A percentile compares a stretch with the other conserved stretches of the same genome.
Conservation (phyloP, 1,139 yeast species). For the Taphrina wiesneri region DNA sequence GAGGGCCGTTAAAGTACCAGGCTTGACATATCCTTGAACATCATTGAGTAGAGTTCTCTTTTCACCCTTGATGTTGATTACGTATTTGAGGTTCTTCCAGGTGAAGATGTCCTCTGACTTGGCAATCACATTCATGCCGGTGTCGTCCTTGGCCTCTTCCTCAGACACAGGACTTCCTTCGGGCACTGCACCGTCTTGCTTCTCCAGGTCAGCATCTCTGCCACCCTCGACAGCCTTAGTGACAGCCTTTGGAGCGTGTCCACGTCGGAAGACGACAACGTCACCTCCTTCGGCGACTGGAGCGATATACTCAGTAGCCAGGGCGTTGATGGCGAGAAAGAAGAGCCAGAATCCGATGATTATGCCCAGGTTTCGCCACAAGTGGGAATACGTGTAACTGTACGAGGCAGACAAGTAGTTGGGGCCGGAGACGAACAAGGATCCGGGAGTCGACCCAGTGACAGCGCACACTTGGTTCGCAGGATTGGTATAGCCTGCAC, state of each 20-base stretch:
- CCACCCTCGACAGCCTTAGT: conserved; percentile 45
- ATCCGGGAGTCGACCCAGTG: conserved; percentile 66
- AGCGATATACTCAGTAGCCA: conserved; percentile 65
- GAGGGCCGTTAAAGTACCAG: conserved; percentile 71
- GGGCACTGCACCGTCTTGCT: conserved; percentile 18
- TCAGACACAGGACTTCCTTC: background rate
- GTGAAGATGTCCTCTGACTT: conserved; percentile 46
- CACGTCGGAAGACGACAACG: conserved; percentile 62
- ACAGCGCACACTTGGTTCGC: conserved; percentile 58
- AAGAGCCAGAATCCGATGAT: conserved; percentile 57
- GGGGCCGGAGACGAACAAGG: conserved; percentile 57
- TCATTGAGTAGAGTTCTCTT: conserved; percentile 53
- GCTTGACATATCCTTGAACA: conserved; percentile 70
- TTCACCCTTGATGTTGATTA: conserved; percentile 51
- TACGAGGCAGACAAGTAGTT: conserved; percentile 54
- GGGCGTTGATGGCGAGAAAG: conserved; percentile 59
- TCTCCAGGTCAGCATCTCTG: conserved; percentile 38
- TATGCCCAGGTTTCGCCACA: conserved; percentile 86
- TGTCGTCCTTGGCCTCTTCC: conserved; percentile 21
- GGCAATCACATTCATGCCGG: conserved; percentile 19
- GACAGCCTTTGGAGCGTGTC: conserved; percentile 44
- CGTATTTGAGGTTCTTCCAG: conserved; percentile 53
- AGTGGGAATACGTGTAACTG: conserved; percentile 58
- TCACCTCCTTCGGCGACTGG: conserved; percentile 84
- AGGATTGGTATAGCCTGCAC: conserved; percentile 46